Base-by-base conservation (phyloP, 1,284 basidiomycete genomes). In the Phlebopus sp. region DNA sequence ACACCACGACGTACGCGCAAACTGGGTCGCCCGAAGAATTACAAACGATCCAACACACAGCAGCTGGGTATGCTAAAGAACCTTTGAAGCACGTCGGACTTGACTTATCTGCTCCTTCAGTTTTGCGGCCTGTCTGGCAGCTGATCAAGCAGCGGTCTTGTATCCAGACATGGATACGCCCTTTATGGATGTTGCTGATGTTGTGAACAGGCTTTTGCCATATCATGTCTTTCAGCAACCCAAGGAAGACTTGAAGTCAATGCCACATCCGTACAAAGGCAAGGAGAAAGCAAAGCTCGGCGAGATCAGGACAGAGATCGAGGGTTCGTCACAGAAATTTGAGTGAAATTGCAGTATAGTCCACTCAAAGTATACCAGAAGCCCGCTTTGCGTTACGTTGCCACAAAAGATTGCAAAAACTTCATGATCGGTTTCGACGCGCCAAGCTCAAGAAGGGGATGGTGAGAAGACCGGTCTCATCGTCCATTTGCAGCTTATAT, bases 181-280 rank as follows among this genome's bases (percentile, higher is more conserved):
- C 1, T 90, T 90, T 56, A 50, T 57, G 17, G 79, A 86, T 58
- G 66, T 73, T 10, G 58, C 67, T 5, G 88, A 90, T 59, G 82
- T 73, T 2, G 70, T 89, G 18, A 73, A 76, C 14, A 75, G 86
- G 43, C 70, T 90, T 14, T 66, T 90, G 19, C 87, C 87, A 0
- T 90, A 86, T 61, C 87, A 90, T 60, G 67, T 90, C 44, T 88
- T 83, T 55, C 84, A 86, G 54, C 82, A 86, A 48, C 86, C 86
- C 0, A 67, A 67, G 47, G 79, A 82, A 37, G 88, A 90, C 57
- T 55, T 86, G 49, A 63, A 67, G 15, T 35, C 55, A 8, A 44
- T 73, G 13, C 27, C 52, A 34, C 35, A 44, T 42, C 72, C 67
- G 48, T 68, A 69, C 36, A 87, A 88, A 62, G 77, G 81, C 6